Evolutionary conservation across 1,284 basidiomycete genomes (phyloP), one percentile per base, ranked within the genome.

Genomic region (Ustilago lituana): DNA sequence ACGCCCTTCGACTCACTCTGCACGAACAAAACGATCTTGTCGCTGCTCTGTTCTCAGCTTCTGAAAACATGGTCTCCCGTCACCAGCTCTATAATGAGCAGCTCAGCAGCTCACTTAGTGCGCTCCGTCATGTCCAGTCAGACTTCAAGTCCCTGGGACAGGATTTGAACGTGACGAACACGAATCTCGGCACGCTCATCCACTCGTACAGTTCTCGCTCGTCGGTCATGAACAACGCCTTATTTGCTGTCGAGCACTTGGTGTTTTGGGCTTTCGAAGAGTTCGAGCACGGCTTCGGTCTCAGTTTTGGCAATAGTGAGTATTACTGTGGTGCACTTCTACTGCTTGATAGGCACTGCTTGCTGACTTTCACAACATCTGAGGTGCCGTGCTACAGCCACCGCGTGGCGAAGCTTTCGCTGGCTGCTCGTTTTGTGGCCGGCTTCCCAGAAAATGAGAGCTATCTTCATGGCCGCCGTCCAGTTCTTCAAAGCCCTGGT

Each of bases 351-450:
- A 20, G 7, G 41, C 26, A 29, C 20, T 15, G 9, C 17, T 23
- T 38, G 43, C 47, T 57, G 47, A 49, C 22, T 8, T 19, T 24
- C 4, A 10, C 15, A 27, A n/a, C n/a, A n/a, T 8, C 11, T 14
- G 9, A 10, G 17, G 9, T 4, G 22, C 14, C 26, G 22, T 1
- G 20, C 2, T 11, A 1, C n/a, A 60, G 58, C 41, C 14, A 36
- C 29, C 20, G 53, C 38, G 2, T 46, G 37, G 54, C 29, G 41
- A 41, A 47, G 43, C 33, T 23, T 47, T 24, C 48, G 48, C 11
- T 63, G 48, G 53, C 14, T 61, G 10, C 22, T 63, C 1, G 23
- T 51, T 22, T 23, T 40, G 3, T 49, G 49, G 46, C 51, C 49
- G 5, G 26, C 38, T 9, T 43, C 44, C 24, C 44, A 54, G 23